Conservation (phyloP, 345 rosid genomes). For the Acer campestre region DNA sequence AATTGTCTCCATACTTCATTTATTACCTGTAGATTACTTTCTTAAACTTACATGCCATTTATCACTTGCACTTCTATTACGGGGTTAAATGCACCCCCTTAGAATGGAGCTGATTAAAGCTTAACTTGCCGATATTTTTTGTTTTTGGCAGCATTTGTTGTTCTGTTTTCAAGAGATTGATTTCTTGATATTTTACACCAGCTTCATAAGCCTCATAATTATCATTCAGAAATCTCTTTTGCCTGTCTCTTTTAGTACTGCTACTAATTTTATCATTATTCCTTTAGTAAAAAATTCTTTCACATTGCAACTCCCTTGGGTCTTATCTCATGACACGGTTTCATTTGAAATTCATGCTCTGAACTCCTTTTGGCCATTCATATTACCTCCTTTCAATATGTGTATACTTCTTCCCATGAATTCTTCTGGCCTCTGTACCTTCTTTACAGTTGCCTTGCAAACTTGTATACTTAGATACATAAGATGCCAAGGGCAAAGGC, state of each 20-base stretch:
- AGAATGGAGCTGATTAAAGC: constrained; percentile 35
- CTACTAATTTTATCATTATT: constrained; percentile 38
- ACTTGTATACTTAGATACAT: constrained; percentile 49
- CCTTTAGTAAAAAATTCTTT: constrained; percentile 38
- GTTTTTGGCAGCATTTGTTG: constrained; percentile 33
- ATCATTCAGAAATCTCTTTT: constrained; percentile 41
- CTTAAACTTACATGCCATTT: constrained; percentile 18
- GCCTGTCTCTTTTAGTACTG: constrained; percentile 43
- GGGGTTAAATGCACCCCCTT: constrained; percentile 19
- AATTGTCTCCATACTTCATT: constrained; percentile 15
- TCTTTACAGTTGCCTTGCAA: constrained; percentile 63
- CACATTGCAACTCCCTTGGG: constrained; percentile 40
- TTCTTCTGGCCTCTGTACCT: constrained; percentile 74
- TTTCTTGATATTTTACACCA: constrained; percentile 47
- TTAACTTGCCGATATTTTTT: constrained; percentile 37
- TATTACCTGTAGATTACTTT: constrained; percentile 12
- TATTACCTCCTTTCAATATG: constrained; percentile 64
- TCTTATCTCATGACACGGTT: constrained; percentile 40
- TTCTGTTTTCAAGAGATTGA: constrained; percentile 42
- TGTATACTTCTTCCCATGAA: constrained; percentile 62
- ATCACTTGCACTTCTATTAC: constrained; percentile 16
- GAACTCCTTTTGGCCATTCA: constrained; percentile 53
- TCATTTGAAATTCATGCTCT: constrained; percentile 49
- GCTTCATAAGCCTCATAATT: constrained; percentile 40
- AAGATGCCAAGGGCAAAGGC: constrained; percentile 64